Conservation (phyloP, 352 stramenopile species). For the Saprolegnia parasitica region DNA sequence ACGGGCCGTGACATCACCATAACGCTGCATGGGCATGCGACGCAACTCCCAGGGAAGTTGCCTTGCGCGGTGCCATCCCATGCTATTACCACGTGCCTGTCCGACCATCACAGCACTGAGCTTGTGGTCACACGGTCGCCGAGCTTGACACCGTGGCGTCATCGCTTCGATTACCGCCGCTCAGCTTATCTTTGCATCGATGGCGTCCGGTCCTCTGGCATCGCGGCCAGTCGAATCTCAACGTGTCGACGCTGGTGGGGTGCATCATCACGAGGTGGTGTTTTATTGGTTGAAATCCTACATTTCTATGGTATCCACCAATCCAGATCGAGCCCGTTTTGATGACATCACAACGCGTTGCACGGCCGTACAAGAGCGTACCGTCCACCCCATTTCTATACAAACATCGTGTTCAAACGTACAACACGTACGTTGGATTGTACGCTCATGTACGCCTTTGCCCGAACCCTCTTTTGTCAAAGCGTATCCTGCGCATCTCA, state of each 20-base stretch:
- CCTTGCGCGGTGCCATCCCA: too few relatives aligned
- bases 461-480: not conserved
- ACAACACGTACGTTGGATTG: not conserved
- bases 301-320: not conserved
- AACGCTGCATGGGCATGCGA: too few relatives aligned
- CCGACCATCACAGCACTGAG: too few relatives aligned
- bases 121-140: too few relatives aligned
- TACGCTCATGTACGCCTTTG: not conserved
- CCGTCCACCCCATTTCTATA: not conserved
- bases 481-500: constrained; percentile 3
- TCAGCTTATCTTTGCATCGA: not conserved
- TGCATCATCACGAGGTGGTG: not conserved
- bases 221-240: not conserved
- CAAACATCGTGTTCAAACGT: not conserved
- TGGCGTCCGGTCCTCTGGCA: not conserved
- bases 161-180: not conserved
- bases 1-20: too few relatives aligned
- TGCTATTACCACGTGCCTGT: too few relatives aligned
- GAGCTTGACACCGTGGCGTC: not conserved
- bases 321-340: not conserved
- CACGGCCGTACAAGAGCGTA: not conserved
- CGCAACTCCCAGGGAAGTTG: too few relatives aligned
- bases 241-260: not conserved
- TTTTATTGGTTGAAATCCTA: not conserved
- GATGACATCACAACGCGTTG: not conserved